These are phyloP conservation scores for Penicillium cataractarum DNA, from an alignment of 495 filamentous ascomycete species.

Conservation along the genomic window DNA sequence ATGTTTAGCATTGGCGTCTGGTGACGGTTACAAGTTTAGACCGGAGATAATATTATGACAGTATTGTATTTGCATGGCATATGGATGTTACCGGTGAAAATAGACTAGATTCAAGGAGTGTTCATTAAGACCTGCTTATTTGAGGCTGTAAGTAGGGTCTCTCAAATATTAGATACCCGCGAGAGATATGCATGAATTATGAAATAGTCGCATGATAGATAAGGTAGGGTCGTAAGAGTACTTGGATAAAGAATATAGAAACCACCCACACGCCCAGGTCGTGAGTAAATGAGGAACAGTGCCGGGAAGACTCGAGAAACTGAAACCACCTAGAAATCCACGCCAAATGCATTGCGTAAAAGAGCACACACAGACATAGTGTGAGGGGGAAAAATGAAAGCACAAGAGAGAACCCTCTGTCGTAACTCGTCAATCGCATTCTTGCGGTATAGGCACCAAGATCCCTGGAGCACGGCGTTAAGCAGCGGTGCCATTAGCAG, in stretches of 20 bases:
- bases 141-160: conserved; percentile 1
- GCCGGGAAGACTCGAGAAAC: conserved; percentile 4
- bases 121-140: conserved; percentile 23
- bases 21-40: neutral
- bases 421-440: conserved; percentile 10
- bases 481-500: conserved; percentile 14
- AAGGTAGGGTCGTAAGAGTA: conserved; percentile 7
- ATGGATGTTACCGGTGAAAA: neutral
- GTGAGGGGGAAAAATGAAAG: neutral
- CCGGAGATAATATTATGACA: neutral
- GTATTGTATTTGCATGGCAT: neutral
- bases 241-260: conserved; percentile 2
- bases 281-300: conserved; percentile 14
- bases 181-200: conserved; percentile 16
- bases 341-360: conserved; percentile 14
- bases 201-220: conserved; percentile 6
- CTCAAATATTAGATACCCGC: neutral
- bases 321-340: conserved; percentile 1
- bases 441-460: neutral
- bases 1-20: conserved; percentile 26
- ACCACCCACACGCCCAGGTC: conserved; percentile 5
- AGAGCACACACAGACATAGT: neutral
- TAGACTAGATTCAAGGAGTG: neutral
- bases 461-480: conserved; percentile 6
- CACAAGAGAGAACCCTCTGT: neutral